Evolutionary conservation across 2,329 filamentous ascomycete species (phyloP), one percentile per base, ranked within the genome.

Genomic region (Botrytis squamosa): DNA sequence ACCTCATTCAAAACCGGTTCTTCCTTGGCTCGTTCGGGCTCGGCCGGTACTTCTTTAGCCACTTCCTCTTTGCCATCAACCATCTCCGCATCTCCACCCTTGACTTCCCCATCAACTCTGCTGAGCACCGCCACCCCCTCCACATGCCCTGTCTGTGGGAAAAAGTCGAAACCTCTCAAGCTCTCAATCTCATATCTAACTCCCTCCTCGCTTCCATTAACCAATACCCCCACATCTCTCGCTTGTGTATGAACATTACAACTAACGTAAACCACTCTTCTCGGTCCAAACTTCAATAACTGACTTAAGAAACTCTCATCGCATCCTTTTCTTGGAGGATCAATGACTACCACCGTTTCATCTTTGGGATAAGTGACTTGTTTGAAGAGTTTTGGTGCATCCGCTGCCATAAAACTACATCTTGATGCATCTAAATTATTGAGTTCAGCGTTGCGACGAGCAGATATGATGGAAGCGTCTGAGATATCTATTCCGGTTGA

Each of bases 161-260:
- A 99, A 83, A 99, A 98, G 82, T 99, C 96, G 80, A 98, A 98
- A 0, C 95, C 96, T 66, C 92, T 87, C 65, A 99, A 83, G 80
- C 93, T 97, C 86, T 98, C 95, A 81, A 99, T 93, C 82, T 91
- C 89, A 83, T 98, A 99, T 75, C 87, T 84, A 36, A 83, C 83
- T 70, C 83, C 81, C 29, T 83, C 79, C 25, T 82, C 82, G 79
- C 89, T 83, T 0, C 95, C 94, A 52, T 91, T 87, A 1, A 98
- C 94, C 79, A 99, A 84, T 75, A 95, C 89, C 0, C 95, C 96
- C 0, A 99, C 91, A 83, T 99, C 96, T 71, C 96, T 86, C 22
- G 96, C 96, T 86, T 98, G 96, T 14, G 95, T 98, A 81, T 99
- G 96, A 77, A 99, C 96, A 80, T 99, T 99, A 80, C 96, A 99